Evolutionary conservation across 306 rosid genomes (phyloP).

Genomic region (Trichosanthes cucumerina): DNA sequence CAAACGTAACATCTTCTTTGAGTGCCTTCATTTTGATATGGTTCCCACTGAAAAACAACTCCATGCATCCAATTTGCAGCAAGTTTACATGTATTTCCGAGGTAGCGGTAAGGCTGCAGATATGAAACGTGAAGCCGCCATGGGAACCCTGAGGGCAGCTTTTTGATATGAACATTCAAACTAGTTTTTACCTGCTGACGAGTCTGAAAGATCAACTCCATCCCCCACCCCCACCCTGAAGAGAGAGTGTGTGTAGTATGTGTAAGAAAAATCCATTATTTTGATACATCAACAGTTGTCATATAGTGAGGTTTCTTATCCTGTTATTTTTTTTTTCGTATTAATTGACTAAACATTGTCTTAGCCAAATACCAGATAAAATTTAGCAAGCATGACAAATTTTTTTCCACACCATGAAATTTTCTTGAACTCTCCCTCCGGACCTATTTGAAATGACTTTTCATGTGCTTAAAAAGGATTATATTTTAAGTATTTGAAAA

Average conservation of each 20-base stretch:
- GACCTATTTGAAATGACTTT: too few relatives aligned
- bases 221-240: background rate
- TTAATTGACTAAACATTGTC: background rate
- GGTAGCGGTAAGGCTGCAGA: constrained; percentile 81
- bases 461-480: too few relatives aligned
- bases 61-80: constrained; percentile 34
- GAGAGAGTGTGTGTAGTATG: background rate
- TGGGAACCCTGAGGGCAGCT: constrained; percentile 80
- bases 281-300: background rate
- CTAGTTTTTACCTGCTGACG: background rate
- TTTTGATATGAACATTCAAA: constrained; percentile 22
- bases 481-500: too few relatives aligned
- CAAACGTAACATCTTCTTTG: background rate
- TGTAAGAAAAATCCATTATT: background rate
- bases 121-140: constrained; percentile 66
- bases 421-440: background rate
- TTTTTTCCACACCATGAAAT: background rate
- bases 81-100: constrained; percentile 90
- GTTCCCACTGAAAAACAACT: background rate
- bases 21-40: background rate
- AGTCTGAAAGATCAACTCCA: constrained; percentile 1
- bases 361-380: background rate
- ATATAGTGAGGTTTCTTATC: background rate
- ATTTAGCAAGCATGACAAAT: background rate
- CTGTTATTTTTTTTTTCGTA: background rate